phyloP scores from a whole-genome alignment of 2,329 filamentous ascomycete genomes.

The Cladosporium sp. region DNA sequence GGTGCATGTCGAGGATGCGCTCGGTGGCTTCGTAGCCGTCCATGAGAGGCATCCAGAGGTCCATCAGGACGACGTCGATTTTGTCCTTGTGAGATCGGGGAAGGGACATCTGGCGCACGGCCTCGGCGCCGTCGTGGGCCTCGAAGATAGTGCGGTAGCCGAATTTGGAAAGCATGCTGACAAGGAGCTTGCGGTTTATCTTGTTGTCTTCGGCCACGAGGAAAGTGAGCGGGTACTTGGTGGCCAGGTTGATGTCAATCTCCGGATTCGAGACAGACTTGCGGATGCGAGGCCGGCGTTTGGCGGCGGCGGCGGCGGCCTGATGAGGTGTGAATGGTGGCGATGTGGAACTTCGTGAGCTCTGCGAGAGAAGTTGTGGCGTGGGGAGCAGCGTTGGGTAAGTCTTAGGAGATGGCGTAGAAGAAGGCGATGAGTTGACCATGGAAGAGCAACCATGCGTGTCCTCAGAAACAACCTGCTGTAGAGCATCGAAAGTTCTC shows the following conservation, averaged over 20 bases:
- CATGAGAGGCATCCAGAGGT: conserved; percentile 71
- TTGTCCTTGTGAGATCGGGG: conserved; percentile 24
- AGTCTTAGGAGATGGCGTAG: conserved; percentile 14
- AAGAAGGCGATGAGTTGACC: conserved; percentile 11
- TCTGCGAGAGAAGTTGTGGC: background rate
- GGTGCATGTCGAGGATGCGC: conserved; percentile 51
- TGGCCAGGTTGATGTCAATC: conserved; percentile 52
- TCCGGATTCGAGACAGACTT: conserved; percentile 24
- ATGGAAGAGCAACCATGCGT: background rate
- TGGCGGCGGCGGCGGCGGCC: background rate
- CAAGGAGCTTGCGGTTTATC: conserved; percentile 62
- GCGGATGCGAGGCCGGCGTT: conserved; percentile 14
- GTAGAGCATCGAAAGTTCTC: conserved; percentile 19
- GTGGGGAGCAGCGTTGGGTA: conserved; percentile 8
- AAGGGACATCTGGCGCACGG: conserved; percentile 52
- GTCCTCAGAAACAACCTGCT: conserved; percentile 16
- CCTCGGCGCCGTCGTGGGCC: conserved; percentile 63
- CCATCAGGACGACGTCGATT: conserved; percentile 64
- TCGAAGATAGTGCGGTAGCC: conserved; percentile 59
- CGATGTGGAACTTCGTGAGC: background rate
- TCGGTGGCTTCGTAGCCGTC: conserved; percentile 65
- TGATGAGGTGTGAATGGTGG: conserved; percentile 6
- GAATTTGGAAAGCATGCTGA: conserved; percentile 60
- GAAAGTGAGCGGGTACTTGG: conserved; percentile 58
- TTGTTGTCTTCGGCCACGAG: conserved; percentile 68